A percentile compares a stretch with the other conserved stretches of the same genome.
Conservation (phyloP, 1,284 basidiomycete species). For the Apiotrichum mycotoxinovorans region DNA sequence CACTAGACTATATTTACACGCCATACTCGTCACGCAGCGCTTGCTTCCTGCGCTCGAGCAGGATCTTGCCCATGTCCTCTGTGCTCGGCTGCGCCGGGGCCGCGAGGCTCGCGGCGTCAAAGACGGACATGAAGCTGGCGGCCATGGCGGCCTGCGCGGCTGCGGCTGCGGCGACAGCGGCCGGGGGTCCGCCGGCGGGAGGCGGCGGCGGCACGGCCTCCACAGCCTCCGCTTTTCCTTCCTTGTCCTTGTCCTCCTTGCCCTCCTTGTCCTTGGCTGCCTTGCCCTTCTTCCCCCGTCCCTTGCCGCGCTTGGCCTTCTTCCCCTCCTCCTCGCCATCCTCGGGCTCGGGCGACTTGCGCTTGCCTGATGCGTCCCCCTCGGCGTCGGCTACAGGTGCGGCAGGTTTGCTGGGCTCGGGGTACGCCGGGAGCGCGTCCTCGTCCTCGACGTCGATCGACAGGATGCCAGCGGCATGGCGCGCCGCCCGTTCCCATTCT, state of each 20-base stretch:
- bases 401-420: constrained; percentile 3
- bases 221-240: neutral
- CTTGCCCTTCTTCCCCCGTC: constrained; percentile 59
- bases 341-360: constrained; percentile 16
- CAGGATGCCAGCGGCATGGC: constrained; percentile 24
- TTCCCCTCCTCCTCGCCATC: constrained; percentile 13
- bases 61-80: constrained; percentile 72
- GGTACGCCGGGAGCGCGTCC: constrained; percentile 8
- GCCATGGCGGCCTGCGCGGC: constrained; percentile 25
- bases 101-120: constrained; percentile 66
- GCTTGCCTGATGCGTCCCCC: constrained; percentile 5
- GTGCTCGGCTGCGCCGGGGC: constrained; percentile 70
- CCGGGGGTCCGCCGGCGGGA: constrained; percentile 17
- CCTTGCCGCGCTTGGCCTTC: constrained; percentile 57
- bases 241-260: constrained; percentile 10
- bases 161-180: constrained; percentile 15
- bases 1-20: constrained; percentile 22
- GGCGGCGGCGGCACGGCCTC: constrained; percentile 19
- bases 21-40: constrained; percentile 76
- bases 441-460: constrained; percentile 11
- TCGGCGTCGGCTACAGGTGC: neutral
- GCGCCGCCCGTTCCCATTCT: constrained; percentile 67
- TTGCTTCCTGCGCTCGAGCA: constrained; percentile 75
- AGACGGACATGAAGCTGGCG: constrained; percentile 63
- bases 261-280: constrained; percentile 60